phyloP scores from a whole-genome alignment of 1,284 basidiomycete species.

The Cutaneotrichosporon sp. region DNA sequence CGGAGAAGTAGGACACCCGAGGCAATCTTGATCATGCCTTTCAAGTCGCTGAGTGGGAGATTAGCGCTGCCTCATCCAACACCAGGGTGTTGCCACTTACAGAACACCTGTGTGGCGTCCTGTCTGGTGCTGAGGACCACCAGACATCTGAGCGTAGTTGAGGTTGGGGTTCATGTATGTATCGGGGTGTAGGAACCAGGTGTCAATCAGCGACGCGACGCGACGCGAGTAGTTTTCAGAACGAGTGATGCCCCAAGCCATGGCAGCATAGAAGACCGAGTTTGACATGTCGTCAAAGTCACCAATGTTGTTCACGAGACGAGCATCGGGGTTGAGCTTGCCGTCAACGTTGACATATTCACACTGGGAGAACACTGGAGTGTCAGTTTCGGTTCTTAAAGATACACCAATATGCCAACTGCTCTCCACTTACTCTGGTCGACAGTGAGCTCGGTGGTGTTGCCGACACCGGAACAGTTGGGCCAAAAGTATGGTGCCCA shows the following conservation, averaged over 20 bases:
- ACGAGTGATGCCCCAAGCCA: constrained; percentile 55
- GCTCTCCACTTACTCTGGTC: constrained; percentile 13
- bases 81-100: neutral
- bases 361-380: constrained; percentile 12
- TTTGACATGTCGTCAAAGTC: constrained; percentile 57
- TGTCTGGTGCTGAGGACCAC: constrained; percentile 52
- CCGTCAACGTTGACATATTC: constrained; percentile 51
- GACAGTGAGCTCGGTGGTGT: constrained; percentile 21
- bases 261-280: constrained; percentile 58
- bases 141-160: constrained; percentile 60
- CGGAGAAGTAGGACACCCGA: constrained; percentile 21
- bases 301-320: constrained; percentile 55
- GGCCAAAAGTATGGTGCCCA: constrained; percentile 24
- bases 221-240: constrained; percentile 28
- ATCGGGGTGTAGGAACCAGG: constrained; percentile 54
- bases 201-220: constrained; percentile 17
- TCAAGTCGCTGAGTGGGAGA: constrained; percentile 16
- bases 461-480: constrained; percentile 20
- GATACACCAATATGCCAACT: no score
- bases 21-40: constrained; percentile 26
- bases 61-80: no score
- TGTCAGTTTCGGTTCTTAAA: neutral
- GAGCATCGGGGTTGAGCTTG: constrained; percentile 61
- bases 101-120: constrained; percentile 28
- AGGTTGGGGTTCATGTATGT: constrained; percentile 66